Percentiles rank a stretch among this genome's conserved stretches.
Evolutionary conservation across 495 filamentous ascomycete genomes (phyloP).

Genomic region (Tuber umbilicatum): DNA sequence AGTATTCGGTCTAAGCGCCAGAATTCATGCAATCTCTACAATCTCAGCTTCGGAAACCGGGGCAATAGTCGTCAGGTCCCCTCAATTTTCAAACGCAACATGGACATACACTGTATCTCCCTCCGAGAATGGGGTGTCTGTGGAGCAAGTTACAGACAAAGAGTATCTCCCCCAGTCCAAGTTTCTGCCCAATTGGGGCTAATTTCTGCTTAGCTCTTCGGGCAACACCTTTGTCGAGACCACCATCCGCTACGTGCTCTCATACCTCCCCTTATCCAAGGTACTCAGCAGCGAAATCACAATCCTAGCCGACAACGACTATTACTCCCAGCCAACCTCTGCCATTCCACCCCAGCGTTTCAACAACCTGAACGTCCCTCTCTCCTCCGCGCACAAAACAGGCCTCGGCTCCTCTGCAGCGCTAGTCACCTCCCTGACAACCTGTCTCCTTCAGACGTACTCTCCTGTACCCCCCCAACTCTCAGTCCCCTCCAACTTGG

Average conservation of each 20-base stretch:
- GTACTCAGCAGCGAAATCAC: constrained; percentile 62
- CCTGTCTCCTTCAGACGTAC: constrained; percentile 69
- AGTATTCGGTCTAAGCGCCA: constrained; percentile 88
- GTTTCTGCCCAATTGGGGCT: constrained; percentile 38
- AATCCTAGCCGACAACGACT: constrained; percentile 90
- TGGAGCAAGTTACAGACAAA: constrained; percentile 59
- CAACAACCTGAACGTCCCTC: constrained; percentile 66
- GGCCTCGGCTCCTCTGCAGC: constrained; percentile 93
- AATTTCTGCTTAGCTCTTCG: constrained; percentile 38
- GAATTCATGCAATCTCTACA: constrained; percentile 76
- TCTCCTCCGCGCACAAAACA: constrained; percentile 82
- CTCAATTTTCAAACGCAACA: constrained; percentile 76
- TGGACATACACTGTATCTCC: constrained; percentile 78
- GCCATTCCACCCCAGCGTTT: constrained; percentile 53
- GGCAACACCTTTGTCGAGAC: constrained; percentile 86
- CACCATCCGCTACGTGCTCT: constrained; percentile 76
- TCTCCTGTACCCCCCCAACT: constrained; percentile 54
- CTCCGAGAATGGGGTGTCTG: constrained; percentile 62
- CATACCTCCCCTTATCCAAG: constrained; percentile 62
- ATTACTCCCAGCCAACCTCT: constrained; percentile 71
- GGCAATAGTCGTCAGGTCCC: constrained; percentile 65
- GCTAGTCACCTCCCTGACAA: constrained; percentile 84
- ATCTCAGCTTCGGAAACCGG: constrained; percentile 46
- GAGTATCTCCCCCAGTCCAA: constrained; percentile 50
- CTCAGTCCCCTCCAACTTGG: constrained; percentile 32